These are phyloP conservation scores for Metschnikowia similis DNA, from an alignment of 805 yeast genomes.

Conservation along the genomic window DNA sequence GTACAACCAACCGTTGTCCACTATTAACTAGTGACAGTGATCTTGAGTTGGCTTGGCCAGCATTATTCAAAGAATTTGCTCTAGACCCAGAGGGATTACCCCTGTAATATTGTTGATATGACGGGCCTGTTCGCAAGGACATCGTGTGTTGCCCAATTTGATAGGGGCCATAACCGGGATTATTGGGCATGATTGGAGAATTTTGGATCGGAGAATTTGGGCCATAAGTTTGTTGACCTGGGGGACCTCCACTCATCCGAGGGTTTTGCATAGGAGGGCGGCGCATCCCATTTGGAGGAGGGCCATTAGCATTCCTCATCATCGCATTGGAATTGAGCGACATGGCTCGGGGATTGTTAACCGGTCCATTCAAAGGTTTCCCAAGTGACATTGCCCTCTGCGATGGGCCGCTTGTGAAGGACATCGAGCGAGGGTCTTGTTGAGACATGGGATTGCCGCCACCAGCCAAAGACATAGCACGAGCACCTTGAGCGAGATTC, in stretches of 20 bases:
- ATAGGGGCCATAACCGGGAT: background rate
- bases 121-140: slow-evolving; percentile 10
- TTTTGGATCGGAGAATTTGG: background rate
- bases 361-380: slow-evolving; percentile 24
- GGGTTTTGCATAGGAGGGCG: slow-evolving; percentile 1
- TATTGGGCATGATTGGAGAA: background rate
- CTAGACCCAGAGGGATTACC: slow-evolving; percentile 8
- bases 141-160: slow-evolving; percentile 7
- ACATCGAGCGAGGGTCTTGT: slow-evolving; percentile 31
- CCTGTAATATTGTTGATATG: slow-evolving; percentile 3
- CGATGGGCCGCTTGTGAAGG: slow-evolving; percentile 15
- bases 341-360: slow-evolving; percentile 34
- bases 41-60: background rate
- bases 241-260: background rate
- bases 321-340: slow-evolving; percentile 29
- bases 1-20: background rate
- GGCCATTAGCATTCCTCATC: slow-evolving; percentile 3
- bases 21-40: background rate
- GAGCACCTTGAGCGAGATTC: slow-evolving; percentile 44
- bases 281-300: slow-evolving; percentile 1
- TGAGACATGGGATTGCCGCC: slow-evolving; percentile 29
- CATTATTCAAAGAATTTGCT: slow-evolving; percentile 14
- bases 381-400: slow-evolving; percentile 25
- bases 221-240: background rate
- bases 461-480: slow-evolving; percentile 40